Evolutionary conservation across 1,284 basidiomycete genomes (phyloP), one percentile per base, ranked within the genome.

Genomic region (Malassezia psittaci): DNA sequence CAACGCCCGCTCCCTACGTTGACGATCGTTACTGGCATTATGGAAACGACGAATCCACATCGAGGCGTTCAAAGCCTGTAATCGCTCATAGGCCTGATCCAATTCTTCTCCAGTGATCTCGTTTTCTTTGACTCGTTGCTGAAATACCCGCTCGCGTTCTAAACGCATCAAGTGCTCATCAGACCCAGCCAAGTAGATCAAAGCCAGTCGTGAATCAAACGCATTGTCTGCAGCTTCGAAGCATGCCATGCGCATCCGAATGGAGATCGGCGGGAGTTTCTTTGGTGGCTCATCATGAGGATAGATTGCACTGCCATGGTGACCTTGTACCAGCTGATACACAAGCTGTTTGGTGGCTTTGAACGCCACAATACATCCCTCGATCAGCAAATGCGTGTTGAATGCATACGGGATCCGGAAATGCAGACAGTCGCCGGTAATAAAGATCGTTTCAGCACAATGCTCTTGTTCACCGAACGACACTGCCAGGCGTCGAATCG

Each of bases 151-250:
- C 52, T 90, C 86, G 1, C 90, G 81, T 53, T 85, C 85, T 50
- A 84, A 75, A 19, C 91, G 80, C n/a, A 82, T 80, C 51, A 80
- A 80, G 48, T 85, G 84, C 57, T 90, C 90, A 45, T 84, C 82
- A 37, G 82, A 76, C 0, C 90, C 90, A 34, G 84, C 82, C 52
- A 83, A 81, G 81, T 83, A 88, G 36, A 90, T 86, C 12, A 87
- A 78, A 47, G 84, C 86, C 34, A 96, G 76, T 59, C 80, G 82
- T 21, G 83, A 82, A 76, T 98, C 93, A 53, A 96, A 82, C 0
- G 85, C 82, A 69, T 93, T 87, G 72, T 98, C 93, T 21, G 84
- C 82, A n/a, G 84, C 85, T 75, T 96, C 90, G 5, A 90, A 13
- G 12, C 73, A 65, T 21, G 81, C 78, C 39, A 91, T 77, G 34